A percentile compares a stretch with the other conserved stretches of the same genome.
These are phyloP conservation scores for Phaeosphaeria sp. DNA, from an alignment of 2,329 filamentous ascomycete genomes.

Conservation along the genomic window DNA sequence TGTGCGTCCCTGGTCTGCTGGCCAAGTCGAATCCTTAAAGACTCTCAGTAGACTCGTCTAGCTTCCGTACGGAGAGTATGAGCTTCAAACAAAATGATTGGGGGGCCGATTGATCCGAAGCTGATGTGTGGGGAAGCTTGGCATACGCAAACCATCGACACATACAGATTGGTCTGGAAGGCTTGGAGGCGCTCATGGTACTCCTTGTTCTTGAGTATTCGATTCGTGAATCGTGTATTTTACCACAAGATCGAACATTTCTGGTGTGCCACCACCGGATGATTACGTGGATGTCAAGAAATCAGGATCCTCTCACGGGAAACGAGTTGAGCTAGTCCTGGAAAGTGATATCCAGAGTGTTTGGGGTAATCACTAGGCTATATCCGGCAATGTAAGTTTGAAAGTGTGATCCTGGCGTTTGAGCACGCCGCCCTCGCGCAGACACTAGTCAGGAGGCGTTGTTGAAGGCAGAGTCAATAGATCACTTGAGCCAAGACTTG, in stretches of 20 bases:
- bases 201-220: constrained; percentile 20
- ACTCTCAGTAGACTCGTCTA: background rate
- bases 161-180: constrained; percentile 18
- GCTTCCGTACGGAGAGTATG: constrained; percentile 15
- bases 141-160: constrained; percentile 37
- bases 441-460: background rate
- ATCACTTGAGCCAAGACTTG: background rate
- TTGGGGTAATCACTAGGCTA: constrained; percentile 4
- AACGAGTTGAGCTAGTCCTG: constrained; percentile 6
- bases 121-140: constrained; percentile 38
- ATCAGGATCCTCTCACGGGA: constrained; percentile 22
- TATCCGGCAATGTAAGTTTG: constrained; percentile 13
- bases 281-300: constrained; percentile 21
- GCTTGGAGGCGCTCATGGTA: constrained; percentile 15
- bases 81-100: constrained; percentile 19
- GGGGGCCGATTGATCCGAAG: constrained; percentile 30
- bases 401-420: constrained; percentile 5
- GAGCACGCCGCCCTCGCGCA: constrained; percentile 5
- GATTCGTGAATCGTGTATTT: constrained; percentile 29
- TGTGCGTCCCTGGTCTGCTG: background rate
- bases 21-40: background rate
- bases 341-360: constrained; percentile 11
- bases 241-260: constrained; percentile 21
- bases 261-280: constrained; percentile 5
- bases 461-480: background rate